phyloP scores from a whole-genome alignment of 352 stramenopile species.

The Saprolegnia parasitica region DNA sequence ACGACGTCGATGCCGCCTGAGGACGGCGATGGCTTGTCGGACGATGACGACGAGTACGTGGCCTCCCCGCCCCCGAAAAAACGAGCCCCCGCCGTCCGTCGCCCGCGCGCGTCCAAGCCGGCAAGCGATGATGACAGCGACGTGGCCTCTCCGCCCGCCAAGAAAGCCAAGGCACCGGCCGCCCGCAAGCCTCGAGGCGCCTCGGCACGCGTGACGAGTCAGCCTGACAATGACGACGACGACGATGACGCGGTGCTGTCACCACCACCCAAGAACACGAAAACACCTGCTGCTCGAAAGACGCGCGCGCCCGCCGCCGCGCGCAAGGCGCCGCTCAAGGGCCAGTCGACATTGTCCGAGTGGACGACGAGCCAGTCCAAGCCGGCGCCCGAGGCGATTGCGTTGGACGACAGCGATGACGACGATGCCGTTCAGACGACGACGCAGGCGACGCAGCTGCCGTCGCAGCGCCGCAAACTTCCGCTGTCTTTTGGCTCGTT shows the following conservation, averaged over 20 bases:
- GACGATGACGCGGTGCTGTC: no score
- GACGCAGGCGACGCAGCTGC: neutral
- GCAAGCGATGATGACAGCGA: neutral
- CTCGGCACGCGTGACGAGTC: no score
- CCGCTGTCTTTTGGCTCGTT: slow-evolving; percentile 28
- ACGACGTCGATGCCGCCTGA: no score
- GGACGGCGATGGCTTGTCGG: neutral
- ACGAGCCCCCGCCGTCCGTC: neutral
- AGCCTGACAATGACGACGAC: no score
- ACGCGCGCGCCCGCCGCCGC: no score
- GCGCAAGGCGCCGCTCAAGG: no score
- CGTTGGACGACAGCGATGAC: slow-evolving; percentile 12
- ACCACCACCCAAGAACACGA: no score
- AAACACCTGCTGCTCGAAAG: no score
- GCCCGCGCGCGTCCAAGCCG: neutral
- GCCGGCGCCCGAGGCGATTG: neutral
- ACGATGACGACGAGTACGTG: neutral
- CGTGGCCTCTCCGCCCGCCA: neutral
- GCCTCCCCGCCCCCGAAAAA: neutral
- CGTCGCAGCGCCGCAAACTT: slow-evolving; percentile 10
- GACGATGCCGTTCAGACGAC: neutral
- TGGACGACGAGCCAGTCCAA: neutral
- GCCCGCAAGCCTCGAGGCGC: neutral
- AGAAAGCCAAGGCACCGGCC: neutral
- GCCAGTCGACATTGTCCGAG: neutral